These are phyloP conservation scores for Rubia tinctorum DNA, from an alignment of 305 asterid species.

Conservation along the genomic window DNA sequence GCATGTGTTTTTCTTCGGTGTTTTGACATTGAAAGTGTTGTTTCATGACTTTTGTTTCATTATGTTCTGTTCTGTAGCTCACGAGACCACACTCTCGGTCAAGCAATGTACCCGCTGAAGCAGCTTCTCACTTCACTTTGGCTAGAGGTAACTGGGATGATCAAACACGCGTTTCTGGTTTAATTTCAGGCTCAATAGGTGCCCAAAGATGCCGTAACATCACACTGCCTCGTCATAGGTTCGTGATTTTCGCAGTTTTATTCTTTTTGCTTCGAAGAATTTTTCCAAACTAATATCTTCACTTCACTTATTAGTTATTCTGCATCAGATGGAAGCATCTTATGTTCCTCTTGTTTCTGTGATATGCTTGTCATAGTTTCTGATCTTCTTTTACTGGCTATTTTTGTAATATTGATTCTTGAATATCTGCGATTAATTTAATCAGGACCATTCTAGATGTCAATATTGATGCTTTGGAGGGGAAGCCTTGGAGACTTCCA, in stretches of 20 bases:
- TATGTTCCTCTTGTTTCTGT: background rate
- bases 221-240: conserved; percentile 40
- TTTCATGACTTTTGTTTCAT: background rate
- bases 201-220: conserved; percentile 24
- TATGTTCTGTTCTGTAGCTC: conserved; percentile 22
- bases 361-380: background rate
- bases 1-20: background rate
- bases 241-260: background rate
- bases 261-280: too few species aligned
- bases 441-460: conserved; percentile 38
- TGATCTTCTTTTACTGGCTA: background rate
- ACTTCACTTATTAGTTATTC: too few species aligned
- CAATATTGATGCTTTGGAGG: conserved; percentile 30
- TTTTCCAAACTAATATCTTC: too few species aligned
- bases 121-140: conserved; percentile 13
- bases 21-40: background rate
- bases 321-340: background rate
- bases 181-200: conserved; percentile 11
- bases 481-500: conserved; percentile 42
- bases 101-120: conserved; percentile 16
- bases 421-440: background rate
- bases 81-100: conserved; percentile 16
- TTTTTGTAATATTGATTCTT: background rate
- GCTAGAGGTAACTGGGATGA: conserved; percentile 25
- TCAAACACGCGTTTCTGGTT: conserved; percentile 10